Conservation (phyloP, 352 stramenopile species). For the Globisporangium spinosum region DNA sequence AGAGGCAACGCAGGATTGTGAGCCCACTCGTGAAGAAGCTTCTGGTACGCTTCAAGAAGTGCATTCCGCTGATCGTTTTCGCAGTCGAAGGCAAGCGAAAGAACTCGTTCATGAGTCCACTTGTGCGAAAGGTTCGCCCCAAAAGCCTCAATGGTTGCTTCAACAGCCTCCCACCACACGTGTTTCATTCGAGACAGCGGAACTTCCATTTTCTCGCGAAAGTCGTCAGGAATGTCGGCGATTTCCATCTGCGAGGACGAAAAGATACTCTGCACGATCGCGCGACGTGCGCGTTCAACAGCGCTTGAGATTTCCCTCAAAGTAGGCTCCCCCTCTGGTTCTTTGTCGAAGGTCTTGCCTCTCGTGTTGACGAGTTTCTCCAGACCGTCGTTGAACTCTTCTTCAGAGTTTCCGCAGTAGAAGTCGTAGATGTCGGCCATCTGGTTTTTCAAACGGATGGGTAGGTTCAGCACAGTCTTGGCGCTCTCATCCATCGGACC, state of each 20-base stretch:
- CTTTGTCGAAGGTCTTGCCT: slow-evolving; percentile 3
- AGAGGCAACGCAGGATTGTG: neutral
- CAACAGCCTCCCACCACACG: slow-evolving; percentile 27
- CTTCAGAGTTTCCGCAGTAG: neutral
- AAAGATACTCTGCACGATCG: neutral
- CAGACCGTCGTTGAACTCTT: neutral
- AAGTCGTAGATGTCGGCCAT: slow-evolving; percentile 5
- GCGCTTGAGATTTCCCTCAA: neutral
- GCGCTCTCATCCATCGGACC: neutral
- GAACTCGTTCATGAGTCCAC: neutral
- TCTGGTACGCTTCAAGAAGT: neutral
- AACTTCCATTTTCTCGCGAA: slow-evolving; percentile 13
- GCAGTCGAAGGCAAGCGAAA: neutral
- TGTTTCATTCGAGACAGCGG: slow-evolving; percentile 15
- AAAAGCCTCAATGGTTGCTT: slow-evolving; percentile 19
- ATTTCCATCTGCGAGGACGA: neutral
- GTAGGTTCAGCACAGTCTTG: slow-evolving; percentile 5
- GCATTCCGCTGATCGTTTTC: neutral
- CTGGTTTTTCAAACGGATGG: slow-evolving; percentile 5
- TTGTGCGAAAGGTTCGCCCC: neutral
- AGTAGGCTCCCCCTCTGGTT: neutral
- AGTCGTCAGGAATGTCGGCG: slow-evolving; percentile 5
- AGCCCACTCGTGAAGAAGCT: neutral
- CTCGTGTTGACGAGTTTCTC: neutral
- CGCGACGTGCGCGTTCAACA: neutral